Evolutionary conservation across 768 basidiomycete species (phyloP), one percentile per base, ranked within the genome.

Genomic region (Peribolospora baueri): DNA sequence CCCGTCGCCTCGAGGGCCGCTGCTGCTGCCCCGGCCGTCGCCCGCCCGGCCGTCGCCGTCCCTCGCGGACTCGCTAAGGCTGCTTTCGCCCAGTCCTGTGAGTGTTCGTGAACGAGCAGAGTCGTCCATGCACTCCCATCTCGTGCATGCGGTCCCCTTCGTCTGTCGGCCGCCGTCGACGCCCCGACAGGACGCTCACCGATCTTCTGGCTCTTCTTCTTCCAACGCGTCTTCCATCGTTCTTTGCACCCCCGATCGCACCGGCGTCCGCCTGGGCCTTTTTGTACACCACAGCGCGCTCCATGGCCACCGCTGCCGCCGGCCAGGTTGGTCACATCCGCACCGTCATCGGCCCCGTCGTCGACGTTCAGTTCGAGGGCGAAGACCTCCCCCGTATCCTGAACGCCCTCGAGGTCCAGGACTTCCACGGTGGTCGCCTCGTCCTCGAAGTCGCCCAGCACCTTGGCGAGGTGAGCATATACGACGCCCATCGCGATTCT

Each of bases 271-370:
- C 45, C 45, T 46, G 45, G 9, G 8, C 9, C 51, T 42, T 58
- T 53, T 62, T 25, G 25, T 25, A 25, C 25, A 25, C 25, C 25
- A 57, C 63, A 80, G 81, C 75, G 60, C 88, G 88, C 68, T 72
- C 79, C 51, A 91, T 90, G 75, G 90, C 90, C 60, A 88, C 88
- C 54, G 87, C 91, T 69, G 76, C 83, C 57, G 81, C 78, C 73
- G 70, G 64, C 61, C 68, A 75, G 54, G 70, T 75, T 63, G 90
- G 90, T 63, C 71, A 76, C 49, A 84, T 95, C 66, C 93, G 95
- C 76, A 90, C 87, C 63, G 90, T 98, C 76, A 98, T 98, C 71
- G 93, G 93, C 82, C 91, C 93, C 72, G 93, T 98, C 72, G 93
- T 98, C 67, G 93, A 98, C 69, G 93, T 98, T 39, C 50, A 52